A percentile compares a stretch with the other conserved stretches of the same genome.
Conservation (phyloP, 495 filamentous ascomycete genomes). For the Aspergillus sclerotiicarbonarius region DNA sequence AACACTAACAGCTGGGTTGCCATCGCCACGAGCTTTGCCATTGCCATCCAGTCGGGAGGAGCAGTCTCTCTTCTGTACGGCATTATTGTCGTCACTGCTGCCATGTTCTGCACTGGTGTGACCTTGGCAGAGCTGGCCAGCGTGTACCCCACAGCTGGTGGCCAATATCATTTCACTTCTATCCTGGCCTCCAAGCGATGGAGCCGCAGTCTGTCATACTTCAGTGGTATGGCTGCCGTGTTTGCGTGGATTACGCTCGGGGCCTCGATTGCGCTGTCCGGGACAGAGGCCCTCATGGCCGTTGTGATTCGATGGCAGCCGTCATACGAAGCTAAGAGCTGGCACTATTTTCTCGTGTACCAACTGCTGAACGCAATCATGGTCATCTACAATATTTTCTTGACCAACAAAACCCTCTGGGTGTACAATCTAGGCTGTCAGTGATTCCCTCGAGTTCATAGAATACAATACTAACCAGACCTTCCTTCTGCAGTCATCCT, state of each 20-base stretch:
- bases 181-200: slow-evolving; percentile 26
- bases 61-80: slow-evolving; percentile 33
- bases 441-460: slow-evolving; percentile 6
- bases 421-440: slow-evolving; percentile 34
- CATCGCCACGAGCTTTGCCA: slow-evolving; percentile 30
- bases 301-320: slow-evolving; percentile 28
- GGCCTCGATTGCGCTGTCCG: slow-evolving; percentile 23
- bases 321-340: slow-evolving; percentile 24
- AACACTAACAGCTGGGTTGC: slow-evolving; percentile 33
- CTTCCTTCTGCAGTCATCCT: slow-evolving; percentile 21
- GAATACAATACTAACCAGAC: neutral
- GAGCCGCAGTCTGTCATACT: slow-evolving; percentile 26
- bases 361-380: slow-evolving; percentile 31
- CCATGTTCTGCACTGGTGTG: slow-evolving; percentile 37
- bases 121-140: slow-evolving; percentile 51
- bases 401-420: slow-evolving; percentile 30
- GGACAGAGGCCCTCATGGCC: slow-evolving; percentile 25
- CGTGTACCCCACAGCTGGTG: slow-evolving; percentile 52
- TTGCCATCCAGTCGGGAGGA: slow-evolving; percentile 32
- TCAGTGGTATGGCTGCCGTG: slow-evolving; percentile 27
- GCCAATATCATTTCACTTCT: slow-evolving; percentile 45
- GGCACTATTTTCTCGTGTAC: slow-evolving; percentile 43
- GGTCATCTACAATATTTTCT: slow-evolving; percentile 28
- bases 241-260: slow-evolving; percentile 30
- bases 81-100: slow-evolving; percentile 24